phyloP scores from a whole-genome alignment of 1,139 yeast genomes.

The Kodamaea anthophila region DNA sequence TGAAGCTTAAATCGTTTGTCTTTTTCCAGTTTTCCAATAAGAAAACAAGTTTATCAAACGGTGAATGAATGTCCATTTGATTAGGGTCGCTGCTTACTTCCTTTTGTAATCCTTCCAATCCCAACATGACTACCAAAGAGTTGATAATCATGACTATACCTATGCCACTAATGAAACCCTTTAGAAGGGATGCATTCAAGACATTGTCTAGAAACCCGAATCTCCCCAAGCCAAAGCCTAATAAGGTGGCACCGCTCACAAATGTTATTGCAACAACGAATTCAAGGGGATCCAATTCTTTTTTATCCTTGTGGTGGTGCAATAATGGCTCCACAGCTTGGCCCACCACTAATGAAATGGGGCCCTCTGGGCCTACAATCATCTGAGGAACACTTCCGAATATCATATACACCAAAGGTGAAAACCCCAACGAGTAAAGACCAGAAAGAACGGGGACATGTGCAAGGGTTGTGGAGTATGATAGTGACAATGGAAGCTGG shows the following conservation, averaged over 20 bases:
- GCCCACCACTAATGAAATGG: conserved; percentile 85
- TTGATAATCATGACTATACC: conserved; percentile 85
- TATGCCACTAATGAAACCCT: conserved; percentile 92
- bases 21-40: conserved; percentile 35
- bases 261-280: conserved; percentile 70
- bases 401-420: conserved; percentile 76
- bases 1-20: conserved; percentile 46
- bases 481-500: conserved; percentile 83
- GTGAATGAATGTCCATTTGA: conserved; percentile 62
- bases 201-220: conserved; percentile 89
- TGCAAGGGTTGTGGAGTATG: conserved; percentile 86
- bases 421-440: conserved; percentile 69
- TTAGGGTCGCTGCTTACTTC: conserved; percentile 28
- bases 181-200: conserved; percentile 69
- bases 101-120: conserved; percentile 42
- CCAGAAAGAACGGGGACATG: conserved; percentile 89
- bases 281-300: conserved; percentile 50
- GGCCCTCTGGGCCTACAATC: conserved; percentile 97
- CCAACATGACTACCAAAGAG: conserved; percentile 67
- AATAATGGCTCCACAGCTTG: conserved; percentile 74
- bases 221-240: conserved; percentile 74
- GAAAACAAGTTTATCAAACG: conserved; percentile 64
- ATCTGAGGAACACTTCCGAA: conserved; percentile 93
- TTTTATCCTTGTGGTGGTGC: conserved; percentile 41
- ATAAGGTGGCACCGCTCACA: conserved; percentile 66